Evolutionary conservation across 1,284 basidiomycete genomes (phyloP).

Genomic region (Ceratobasidium sp.): DNA sequence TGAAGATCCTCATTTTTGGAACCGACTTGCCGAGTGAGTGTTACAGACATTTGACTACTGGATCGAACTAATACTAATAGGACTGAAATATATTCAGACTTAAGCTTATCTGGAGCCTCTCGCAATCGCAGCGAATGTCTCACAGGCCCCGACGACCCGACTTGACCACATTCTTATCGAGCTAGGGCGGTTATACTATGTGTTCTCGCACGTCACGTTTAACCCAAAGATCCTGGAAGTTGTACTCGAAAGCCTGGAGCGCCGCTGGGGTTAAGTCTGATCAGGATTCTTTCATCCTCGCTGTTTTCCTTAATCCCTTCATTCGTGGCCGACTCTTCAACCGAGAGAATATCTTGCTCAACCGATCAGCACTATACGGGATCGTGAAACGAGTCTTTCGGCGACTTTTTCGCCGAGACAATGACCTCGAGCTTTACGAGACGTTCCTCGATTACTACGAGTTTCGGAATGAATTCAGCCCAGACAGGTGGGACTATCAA

Average conservation of each 20-base stretch:
- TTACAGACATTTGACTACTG: too few species aligned
- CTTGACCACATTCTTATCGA: slow-evolving; percentile 59
- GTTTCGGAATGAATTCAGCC: background rate
- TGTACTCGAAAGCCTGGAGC: slow-evolving; percentile 59
- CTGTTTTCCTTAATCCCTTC: slow-evolving; percentile 59
- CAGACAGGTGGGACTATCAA: slow-evolving; percentile 16
- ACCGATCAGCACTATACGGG: background rate
- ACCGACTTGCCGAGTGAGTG: too few species aligned
- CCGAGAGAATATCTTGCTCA: background rate
- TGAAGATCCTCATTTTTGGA: too few species aligned
- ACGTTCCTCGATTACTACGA: slow-evolving; percentile 9
- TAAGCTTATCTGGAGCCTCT: slow-evolving; percentile 58
- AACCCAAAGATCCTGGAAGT: slow-evolving; percentile 43
- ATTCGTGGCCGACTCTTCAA: background rate
- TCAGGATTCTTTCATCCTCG: slow-evolving; percentile 61
- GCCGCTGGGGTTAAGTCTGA: slow-evolving; percentile 60
- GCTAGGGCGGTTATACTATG: slow-evolving; percentile 56
- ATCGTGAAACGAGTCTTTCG: background rate
- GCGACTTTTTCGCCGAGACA: background rate
- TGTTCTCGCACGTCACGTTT: background rate
- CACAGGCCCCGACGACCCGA: slow-evolving; percentile 56
- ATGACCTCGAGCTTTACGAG: background rate
- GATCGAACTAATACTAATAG: too few species aligned
- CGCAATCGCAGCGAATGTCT: slow-evolving; percentile 60
- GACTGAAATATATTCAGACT: slow-evolving; percentile 50